Evolutionary conservation across 108 stramenopile species (phyloP).

Genomic region (Stephanodiscus minutulus): DNA sequence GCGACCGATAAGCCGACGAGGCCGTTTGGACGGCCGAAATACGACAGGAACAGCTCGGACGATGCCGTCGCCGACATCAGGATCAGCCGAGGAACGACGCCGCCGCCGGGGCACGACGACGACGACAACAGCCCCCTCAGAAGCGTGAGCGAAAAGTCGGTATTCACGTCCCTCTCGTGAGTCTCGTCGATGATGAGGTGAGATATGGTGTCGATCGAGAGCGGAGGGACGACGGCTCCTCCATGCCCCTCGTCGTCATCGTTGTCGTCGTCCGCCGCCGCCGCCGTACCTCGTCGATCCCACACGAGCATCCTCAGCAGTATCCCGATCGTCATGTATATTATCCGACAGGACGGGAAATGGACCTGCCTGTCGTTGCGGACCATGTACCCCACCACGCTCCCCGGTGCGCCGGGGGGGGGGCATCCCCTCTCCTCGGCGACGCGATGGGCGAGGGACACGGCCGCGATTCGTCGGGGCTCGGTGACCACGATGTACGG

Average conservation of each 20-base stretch:
- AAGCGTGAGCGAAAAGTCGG: slow-evolving; percentile 72
- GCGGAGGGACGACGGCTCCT: slow-evolving; percentile 11
- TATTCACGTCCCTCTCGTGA: slow-evolving; percentile 73
- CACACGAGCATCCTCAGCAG: slow-evolving; percentile 76
- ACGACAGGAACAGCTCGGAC: slow-evolving; percentile 48
- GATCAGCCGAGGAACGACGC: slow-evolving; percentile 43
- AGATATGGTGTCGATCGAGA: slow-evolving; percentile 53
- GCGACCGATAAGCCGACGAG: slow-evolving; percentile 12
- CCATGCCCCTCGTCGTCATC: slow-evolving; percentile 2
- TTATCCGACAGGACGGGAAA: slow-evolving; percentile 49
- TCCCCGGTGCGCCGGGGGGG: slow-evolving; percentile 47
- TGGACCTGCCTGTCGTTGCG: slow-evolving; percentile 55
- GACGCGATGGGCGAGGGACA: slow-evolving; percentile 89
- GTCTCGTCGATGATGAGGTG: slow-evolving; percentile 85
- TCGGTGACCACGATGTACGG: slow-evolving; percentile 84
- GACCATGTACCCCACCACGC: slow-evolving; percentile 77
- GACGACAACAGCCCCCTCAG: slow-evolving; percentile 47
- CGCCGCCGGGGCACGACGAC: not conserved
- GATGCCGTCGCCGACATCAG: slow-evolving; percentile 74
- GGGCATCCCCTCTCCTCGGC: slow-evolving; percentile 70
- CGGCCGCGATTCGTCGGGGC: slow-evolving; percentile 90
- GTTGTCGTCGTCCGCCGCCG: not conserved
- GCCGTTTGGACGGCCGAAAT: slow-evolving; percentile 26
- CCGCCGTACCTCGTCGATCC: slow-evolving; percentile 6
- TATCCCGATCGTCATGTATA: slow-evolving; percentile 87